Conservation (phyloP, 805 yeast genomes). For the Candida endomychidarum region DNA sequence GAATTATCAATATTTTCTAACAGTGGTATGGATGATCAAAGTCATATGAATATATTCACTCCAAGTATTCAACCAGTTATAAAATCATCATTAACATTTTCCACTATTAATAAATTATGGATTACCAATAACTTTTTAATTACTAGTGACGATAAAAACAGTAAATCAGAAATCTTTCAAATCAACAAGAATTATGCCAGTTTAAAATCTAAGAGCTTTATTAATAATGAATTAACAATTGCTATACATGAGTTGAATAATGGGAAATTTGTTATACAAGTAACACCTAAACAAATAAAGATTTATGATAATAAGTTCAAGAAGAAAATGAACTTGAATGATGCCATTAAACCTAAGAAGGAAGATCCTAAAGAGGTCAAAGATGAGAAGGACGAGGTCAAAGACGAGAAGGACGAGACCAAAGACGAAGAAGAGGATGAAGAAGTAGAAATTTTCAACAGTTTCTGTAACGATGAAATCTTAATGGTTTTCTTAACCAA, state of each 20-base stretch:
- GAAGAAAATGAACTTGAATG: conserved; percentile 48
- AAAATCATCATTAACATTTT: conserved; percentile 66
- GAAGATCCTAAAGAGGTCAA: not conserved
- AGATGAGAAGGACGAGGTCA: conserved; percentile 16
- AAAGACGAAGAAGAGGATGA: conserved; percentile 17
- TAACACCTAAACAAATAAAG: conserved; percentile 63
- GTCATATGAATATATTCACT: conserved; percentile 59
- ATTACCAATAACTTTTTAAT: conserved; percentile 64
- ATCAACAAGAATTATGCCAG: conserved; percentile 62
- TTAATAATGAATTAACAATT: conserved; percentile 61
- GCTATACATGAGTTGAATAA: conserved; percentile 60
- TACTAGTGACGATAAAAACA: conserved; percentile 66
- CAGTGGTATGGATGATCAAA: conserved; percentile 59
- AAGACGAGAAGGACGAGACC: conserved; percentile 36
- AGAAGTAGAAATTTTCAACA: conserved; percentile 61
- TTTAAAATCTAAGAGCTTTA: conserved; percentile 60
- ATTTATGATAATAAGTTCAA: conserved; percentile 62
- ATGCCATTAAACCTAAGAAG: conserved; percentile 19
- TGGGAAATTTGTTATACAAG: conserved; percentile 66
- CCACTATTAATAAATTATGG: conserved; percentile 76
- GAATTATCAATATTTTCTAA: conserved; percentile 70
- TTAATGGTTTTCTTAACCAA: conserved; percentile 62
- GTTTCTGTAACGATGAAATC: conserved; percentile 61
- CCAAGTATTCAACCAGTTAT: conserved; percentile 70
- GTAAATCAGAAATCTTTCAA: conserved; percentile 67